Conservation (phyloP, 805 yeast genomes). For the Kregervanrija pseudodelftensis region DNA sequence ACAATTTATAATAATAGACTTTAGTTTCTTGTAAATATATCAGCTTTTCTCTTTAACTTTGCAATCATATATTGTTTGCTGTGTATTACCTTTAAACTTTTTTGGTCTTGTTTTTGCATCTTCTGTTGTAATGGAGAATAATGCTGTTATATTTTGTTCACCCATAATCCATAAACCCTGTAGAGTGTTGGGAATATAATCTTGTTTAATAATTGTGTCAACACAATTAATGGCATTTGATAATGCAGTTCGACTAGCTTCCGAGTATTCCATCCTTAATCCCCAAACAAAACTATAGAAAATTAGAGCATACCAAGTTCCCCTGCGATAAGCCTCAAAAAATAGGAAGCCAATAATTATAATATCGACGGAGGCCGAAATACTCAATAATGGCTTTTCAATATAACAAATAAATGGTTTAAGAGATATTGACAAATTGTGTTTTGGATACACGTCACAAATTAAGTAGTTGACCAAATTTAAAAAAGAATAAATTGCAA, state of each 20-base stretch:
- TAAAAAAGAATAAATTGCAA: conserved; percentile 34
- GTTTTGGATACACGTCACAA: conserved; percentile 28
- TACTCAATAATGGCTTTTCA: conserved; percentile 30
- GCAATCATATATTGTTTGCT: neutral
- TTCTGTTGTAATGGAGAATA: too few relatives aligned
- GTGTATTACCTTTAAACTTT: neutral
- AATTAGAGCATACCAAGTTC: conserved; percentile 26
- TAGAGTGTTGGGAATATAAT: neutral
- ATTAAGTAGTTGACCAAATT: conserved; percentile 29
- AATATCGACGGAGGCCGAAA: conserved; percentile 34
- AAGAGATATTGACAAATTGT: conserved; percentile 27
- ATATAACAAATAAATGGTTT: conserved; percentile 31
- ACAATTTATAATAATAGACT: neutral
- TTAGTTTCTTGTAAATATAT: neutral
- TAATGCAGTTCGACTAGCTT: conserved; percentile 27
- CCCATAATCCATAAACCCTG: too few relatives aligned
- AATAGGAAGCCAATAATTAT: conserved; percentile 24
- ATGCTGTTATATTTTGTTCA: too few relatives aligned
- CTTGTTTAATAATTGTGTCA: conserved; percentile 10
- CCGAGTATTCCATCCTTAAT: conserved; percentile 31
- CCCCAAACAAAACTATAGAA: conserved; percentile 32
- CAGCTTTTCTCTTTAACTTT: neutral
- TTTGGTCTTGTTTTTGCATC: neutral
- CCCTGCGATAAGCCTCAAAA: conserved; percentile 20
- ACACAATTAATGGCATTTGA: conserved; percentile 17